Evolutionary conservation across 1,284 basidiomycete genomes (phyloP), one percentile per base, ranked within the genome.

Genomic region (Meira nashicola): DNA sequence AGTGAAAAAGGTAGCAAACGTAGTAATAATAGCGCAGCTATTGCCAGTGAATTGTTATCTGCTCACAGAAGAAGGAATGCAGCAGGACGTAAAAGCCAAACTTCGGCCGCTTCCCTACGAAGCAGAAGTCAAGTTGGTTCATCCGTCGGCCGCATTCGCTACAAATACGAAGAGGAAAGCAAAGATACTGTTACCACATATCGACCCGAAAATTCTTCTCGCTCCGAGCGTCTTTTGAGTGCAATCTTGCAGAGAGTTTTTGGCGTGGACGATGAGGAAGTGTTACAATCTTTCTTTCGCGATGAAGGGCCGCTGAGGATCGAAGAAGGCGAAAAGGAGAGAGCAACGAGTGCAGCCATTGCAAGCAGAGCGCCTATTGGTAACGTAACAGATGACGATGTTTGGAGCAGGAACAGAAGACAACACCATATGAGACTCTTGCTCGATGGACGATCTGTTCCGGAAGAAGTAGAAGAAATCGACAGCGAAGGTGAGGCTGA

Each of bases 1-100:
- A 53, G 50, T 23, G 50, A 14, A n/a, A 53, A 53, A 23, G 50
- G 50, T 8, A 53, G 50, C 28, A 53, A 53, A 25, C 50, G 50
- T 5, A 53, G 50, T 15, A 53, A 53, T 53, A 53, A 19, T 19
- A 53, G 38, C n/a, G 50, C 50, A 53, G 39, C 19, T 33, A 39
- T 41, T 39, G 50, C 50, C 28, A 23, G 17, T 15, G 50, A 39
- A 12, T 21, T 39, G 23, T 17, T 17, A 8, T 17, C 17, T 17
- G 43, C 43, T 8, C 3, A 17, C 9, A 3, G 17, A 17, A 3
- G 43, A 44, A 17, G 43, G 8, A 17, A 9, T 44, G 43, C 17
- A 2, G 43, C 8, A 44, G 23, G 43, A 4, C 12, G 37, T 17
- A 33, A 14, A 14, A 19, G 12, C 21, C 19, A 38, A 53, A 53